Base-by-base conservation (phyloP, 179 eudicot genomes). In the Beta corolliflora region DNA sequence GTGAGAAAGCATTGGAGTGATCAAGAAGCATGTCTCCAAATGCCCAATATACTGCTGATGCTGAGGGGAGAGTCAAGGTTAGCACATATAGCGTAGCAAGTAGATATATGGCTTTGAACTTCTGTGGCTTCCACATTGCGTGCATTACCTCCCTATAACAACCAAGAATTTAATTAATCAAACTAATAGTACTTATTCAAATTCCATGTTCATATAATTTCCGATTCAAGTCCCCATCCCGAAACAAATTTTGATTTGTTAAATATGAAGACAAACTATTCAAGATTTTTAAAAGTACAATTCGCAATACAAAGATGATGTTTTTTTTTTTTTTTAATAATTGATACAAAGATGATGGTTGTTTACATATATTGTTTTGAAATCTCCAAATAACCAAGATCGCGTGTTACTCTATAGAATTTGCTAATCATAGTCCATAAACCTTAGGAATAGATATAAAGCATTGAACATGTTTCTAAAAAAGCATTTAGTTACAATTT, bases 51-150 rank as follows among this genome's bases (percentile, higher is more conserved):
- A 87, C 86, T 0, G 88, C 89, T 52, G 89, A 78, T 23, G 89
- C 88, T 0, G 89, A 87, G 72, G 88, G 88, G 2, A 87, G 79
- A 0, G 89, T 87, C 48, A 87, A 71, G 31, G 89, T 87, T 11
- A 87, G 66, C 58, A 85, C 88, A 48, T 85, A 87, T 23, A 83
- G 59, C 0, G 88, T 87, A 71, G 88, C 89, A 19, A 85, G 77
- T 60, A 85, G 45, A 71, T 87, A 87, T 73, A 87, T 87, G 58
- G 88, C 84, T 85, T 87, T 87, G 85, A 87, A 87, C 77, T 87
- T 87, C 23, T 83, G 88, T 73, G 88, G 88, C 84, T 87, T 87
- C 89, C 89, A 84, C 89, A 87, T 87, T 64, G 87, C 89, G 52
- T 87, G 89, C 87, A 84, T 87, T 75, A 87, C 80, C 77, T 87